Base-by-base conservation (phyloP, 306 rosid species). In the Cucurbita argyrosperma region DNA sequence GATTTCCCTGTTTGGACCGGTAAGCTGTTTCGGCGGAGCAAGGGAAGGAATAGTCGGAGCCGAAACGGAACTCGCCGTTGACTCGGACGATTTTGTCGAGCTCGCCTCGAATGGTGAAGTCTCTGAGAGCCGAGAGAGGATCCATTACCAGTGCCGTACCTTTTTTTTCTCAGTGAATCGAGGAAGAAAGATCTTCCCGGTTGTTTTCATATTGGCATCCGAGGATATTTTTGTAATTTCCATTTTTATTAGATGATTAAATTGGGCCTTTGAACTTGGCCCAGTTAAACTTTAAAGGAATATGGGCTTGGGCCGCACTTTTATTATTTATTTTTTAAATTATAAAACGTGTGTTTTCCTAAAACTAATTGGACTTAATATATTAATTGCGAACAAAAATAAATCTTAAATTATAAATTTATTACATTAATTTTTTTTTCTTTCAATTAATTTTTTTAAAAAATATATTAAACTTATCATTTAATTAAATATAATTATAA, bases 101-200 rank as follows among this genome's bases (percentile, higher is more conserved):
- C 60, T 95, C 97, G 21, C 97, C 96, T 75, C 96, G 82, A 57
- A 88, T 82, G 42, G 97, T 95, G 85, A 84, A 91, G 73, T 95
- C 97, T 58, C 99, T 76, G n/a, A 95, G 86, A 30, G 95, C 92
- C 0, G 99, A 84, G 72, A 95, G 92, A 12, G 99, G 99, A 80
- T 95, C 99, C 99, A 95, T 78, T 13, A 5, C 2, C 58, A 45
- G 47, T 74, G 15, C 6, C 12, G 43, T 30, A 14, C 18, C 2
- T 46, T 15, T 46, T 7, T 45, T 15, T 12, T 7, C 35, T 0
- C 40, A 26, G 23, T 68, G 45, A 15, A 15, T 13, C 14, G 38
- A 8, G 70, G 71, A 40, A 42, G 71, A 42, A 64, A 16, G 19
- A 5, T 51, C 5, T 51, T 18, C 38, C 18, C 11, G 0, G 14